phyloP scores from a whole-genome alignment of 2,329 filamentous ascomycete genomes.

The Cladosporium phlei region DNA sequence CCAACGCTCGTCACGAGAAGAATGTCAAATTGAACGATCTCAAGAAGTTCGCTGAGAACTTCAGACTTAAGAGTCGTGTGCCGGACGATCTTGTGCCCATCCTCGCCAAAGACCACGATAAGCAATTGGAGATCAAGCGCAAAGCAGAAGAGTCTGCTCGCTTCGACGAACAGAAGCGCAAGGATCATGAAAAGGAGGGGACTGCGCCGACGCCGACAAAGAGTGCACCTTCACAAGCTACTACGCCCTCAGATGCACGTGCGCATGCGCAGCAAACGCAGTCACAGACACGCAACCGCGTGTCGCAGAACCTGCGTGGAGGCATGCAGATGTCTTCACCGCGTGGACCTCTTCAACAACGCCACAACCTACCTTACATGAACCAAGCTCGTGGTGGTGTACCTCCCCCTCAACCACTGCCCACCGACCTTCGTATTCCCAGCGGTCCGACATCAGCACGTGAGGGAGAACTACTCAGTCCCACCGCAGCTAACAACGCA shows the following conservation, averaged over 20 bases:
- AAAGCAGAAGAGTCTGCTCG: constrained; percentile 76
- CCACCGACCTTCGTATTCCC: constrained; percentile 65
- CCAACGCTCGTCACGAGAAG: constrained; percentile 65
- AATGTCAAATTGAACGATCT: constrained; percentile 89
- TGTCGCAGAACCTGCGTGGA: constrained; percentile 10
- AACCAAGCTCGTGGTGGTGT: constrained; percentile 13
- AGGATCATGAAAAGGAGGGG: constrained; percentile 34
- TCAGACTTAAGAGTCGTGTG: constrained; percentile 90
- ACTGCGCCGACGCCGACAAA: constrained; percentile 19
- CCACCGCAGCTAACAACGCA: constrained; percentile 31
- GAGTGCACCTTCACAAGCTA: constrained; percentile 6
- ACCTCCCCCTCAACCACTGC: constrained; percentile 48
- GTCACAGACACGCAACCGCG: constrained; percentile 10
- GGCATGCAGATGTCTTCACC: constrained; percentile 16
- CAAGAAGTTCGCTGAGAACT: constrained; percentile 89
- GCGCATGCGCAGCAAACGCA: constrained; percentile 8
- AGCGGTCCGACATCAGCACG: constrained; percentile 34
- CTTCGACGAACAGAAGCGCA: constrained; percentile 42
- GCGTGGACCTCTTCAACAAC: constrained; percentile 18
- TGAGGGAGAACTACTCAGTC: constrained; percentile 39
- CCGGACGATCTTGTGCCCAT: constrained; percentile 89
- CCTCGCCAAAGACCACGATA: constrained; percentile 90
- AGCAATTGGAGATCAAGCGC: constrained; percentile 88
- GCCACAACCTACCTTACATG: constrained; percentile 16
- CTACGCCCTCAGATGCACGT: constrained; percentile 8